Conservation (phyloP, 208 protist species). For the Trypanosoma vivax region DNA sequence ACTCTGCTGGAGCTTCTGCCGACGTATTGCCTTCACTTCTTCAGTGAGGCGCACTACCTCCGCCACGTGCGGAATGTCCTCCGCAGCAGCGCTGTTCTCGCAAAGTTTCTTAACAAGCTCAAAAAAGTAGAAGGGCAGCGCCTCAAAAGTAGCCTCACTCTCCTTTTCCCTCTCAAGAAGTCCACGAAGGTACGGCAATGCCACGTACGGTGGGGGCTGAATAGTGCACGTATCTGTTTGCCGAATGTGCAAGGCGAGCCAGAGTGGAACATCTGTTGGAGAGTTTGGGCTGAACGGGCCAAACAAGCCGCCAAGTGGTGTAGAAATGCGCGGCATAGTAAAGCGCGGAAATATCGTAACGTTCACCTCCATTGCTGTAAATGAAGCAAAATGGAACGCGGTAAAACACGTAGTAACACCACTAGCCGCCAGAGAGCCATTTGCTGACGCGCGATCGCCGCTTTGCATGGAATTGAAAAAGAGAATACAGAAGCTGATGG, state of each 20-base stretch:
- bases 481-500: too few species aligned
- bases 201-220: constrained; percentile 47
- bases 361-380: constrained; percentile 61
- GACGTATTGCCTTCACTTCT: constrained; percentile 67
- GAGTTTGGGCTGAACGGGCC: constrained; percentile 79
- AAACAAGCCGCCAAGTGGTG: constrained; percentile 54
- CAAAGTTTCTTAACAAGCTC: constrained; percentile 64
- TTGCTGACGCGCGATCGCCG: too few species aligned
- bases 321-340: constrained; percentile 52
- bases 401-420: constrained; percentile 36
- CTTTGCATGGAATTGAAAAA: too few species aligned
- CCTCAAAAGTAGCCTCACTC: constrained; percentile 68
- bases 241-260: constrained; percentile 76
- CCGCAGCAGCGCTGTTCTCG: constrained; percentile 22
- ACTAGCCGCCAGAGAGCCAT: not conserved
- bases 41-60: constrained; percentile 70
- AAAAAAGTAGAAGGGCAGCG: constrained; percentile 85
- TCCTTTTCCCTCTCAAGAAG: constrained; percentile 54
- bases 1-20: constrained; percentile 72
- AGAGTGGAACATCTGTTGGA: constrained; percentile 74
- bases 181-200: constrained; percentile 38
- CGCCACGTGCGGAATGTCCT: constrained; percentile 48
- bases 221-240: constrained; percentile 81
- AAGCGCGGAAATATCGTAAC: constrained; percentile 80
- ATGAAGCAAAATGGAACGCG: constrained; percentile 74